Conservation (phyloP, 1,139 yeast genomes). For the Geotrichum restrictum region DNA sequence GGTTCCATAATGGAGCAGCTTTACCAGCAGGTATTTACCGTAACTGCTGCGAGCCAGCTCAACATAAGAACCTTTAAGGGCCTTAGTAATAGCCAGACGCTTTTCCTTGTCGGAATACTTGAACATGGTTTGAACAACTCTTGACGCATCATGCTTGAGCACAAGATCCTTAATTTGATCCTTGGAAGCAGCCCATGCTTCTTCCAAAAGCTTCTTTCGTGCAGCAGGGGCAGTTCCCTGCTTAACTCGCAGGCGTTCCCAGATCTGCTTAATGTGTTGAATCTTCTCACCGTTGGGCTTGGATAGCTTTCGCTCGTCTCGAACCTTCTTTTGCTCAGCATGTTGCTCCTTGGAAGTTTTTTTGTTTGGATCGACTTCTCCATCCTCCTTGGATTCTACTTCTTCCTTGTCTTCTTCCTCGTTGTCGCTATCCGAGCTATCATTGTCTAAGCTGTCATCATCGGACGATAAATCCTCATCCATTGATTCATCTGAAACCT, state of each 20-base stretch:
- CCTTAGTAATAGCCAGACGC: constrained; percentile 63
- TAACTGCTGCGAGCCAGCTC: constrained; percentile 86
- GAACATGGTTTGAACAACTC: constrained; percentile 91
- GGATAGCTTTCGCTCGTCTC: constrained; percentile 78
- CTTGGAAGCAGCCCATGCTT: constrained; percentile 78
- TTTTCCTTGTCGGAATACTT: constrained; percentile 80
- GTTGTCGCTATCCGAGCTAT: constrained; percentile 29
- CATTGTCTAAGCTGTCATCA: constrained; percentile 35
- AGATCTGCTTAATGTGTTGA: constrained; percentile 75
- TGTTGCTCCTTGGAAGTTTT: constrained; percentile 62
- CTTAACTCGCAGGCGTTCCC: constrained; percentile 90
- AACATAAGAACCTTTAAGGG: constrained; percentile 73
- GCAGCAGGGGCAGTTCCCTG: constrained; percentile 72
- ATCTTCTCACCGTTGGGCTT: constrained; percentile 84
- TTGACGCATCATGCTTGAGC: constrained; percentile 91
- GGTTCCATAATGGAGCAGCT: constrained; percentile 87
- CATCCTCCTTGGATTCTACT: constrained; percentile 27
- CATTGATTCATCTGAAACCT: constrained; percentile 20
- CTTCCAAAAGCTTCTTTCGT: constrained; percentile 74
- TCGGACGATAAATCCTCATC: constrained; percentile 34
- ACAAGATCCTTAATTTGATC: constrained; percentile 80
- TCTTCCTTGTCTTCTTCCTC: constrained; percentile 33
- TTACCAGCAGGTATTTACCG: constrained; percentile 86
- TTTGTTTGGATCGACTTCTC: constrained; percentile 22
- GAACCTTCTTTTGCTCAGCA: constrained; percentile 73